Base-by-base conservation (phyloP, 73 alveolate species). In the Strombidium stylifer region DNA sequence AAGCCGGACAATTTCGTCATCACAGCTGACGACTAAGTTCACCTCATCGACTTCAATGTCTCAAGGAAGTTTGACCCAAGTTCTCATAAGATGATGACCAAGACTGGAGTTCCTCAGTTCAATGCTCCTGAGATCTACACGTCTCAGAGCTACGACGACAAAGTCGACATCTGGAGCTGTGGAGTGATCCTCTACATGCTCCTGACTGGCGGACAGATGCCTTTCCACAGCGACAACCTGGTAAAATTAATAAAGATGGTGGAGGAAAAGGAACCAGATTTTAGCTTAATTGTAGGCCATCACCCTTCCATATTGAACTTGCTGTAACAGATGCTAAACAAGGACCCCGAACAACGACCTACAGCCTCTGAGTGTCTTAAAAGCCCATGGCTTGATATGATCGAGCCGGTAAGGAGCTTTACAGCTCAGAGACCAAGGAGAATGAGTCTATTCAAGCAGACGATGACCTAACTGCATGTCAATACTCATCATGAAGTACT, bases 21-120 rank as follows among this genome's bases (percentile, higher is more conserved):
- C 15, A 78, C 85, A 11, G 79, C 75, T 19, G 79, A 78, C 34
- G n/a, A n/a, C n/a, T 48, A 75, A 48, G 48, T 78, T 0, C 71
- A 59, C 51, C 48, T 57, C 32, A 51, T 84, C 32, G 94, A 84
- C 51, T 76, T 84, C 68, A 84, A 84, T 65, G 76, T 84, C 21
- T 73, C 89, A 16, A 3, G 74, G 15, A 25, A 47, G 32, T 36
- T 35, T 18, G 25, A n/a, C 15, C 24, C 69, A 25, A 51, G 46
- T 15, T 2, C 40, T 28, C 57, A 57, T 25, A 56, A 28, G 15
- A 71, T 71, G 84, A 64, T 35, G 41, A 71, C 84, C 2, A 50
- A 71, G 37, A 71, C 84, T 2, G 84, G 84, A 0, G 57, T 75
- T 8, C 35, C 57, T 0, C 68, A 73, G 2, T 47, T 54, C 39